Evolutionary conservation across 306 rosid genomes (phyloP).

Genomic region (Ormosia emarginata): DNA sequence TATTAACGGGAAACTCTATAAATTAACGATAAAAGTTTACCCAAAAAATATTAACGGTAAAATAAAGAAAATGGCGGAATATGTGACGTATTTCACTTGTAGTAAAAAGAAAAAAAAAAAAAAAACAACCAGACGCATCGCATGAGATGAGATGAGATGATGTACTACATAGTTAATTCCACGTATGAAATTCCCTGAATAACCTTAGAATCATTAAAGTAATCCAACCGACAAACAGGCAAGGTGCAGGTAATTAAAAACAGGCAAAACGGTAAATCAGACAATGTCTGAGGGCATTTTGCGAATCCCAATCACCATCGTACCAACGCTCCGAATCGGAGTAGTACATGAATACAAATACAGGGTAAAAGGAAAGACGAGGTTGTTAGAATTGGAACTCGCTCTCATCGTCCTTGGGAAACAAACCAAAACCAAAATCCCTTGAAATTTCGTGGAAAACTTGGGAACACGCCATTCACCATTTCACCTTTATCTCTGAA

Average conservation of each 20-base stretch:
- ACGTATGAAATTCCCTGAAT: too few relatives aligned
- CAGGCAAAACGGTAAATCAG: neutral
- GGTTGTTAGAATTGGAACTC: neutral
- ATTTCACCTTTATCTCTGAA: neutral
- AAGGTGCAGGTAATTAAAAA: neutral
- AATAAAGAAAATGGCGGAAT: too few relatives aligned
- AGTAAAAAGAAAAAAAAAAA: too few relatives aligned
- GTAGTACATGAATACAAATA: neutral
- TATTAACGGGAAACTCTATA: too few relatives aligned
- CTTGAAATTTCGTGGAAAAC: neutral
- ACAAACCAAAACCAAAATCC: neutral
- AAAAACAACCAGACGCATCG: too few relatives aligned
- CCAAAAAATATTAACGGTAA: too few relatives aligned
- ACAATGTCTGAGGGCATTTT: neutral
- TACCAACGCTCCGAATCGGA: neutral
- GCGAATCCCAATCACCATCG: neutral
- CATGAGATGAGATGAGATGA: too few relatives aligned
- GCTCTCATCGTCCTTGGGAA: neutral
- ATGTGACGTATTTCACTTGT: too few relatives aligned
- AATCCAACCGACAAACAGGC: neutral
- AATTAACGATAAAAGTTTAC: too few relatives aligned
- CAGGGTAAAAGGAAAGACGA: too few relatives aligned
- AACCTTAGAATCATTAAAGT: too few relatives aligned
- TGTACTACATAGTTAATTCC: too few relatives aligned
- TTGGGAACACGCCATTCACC: neutral